Percentiles rank a stretch among this genome's conserved stretches.
These are phyloP conservation scores for Casuarina glauca DNA, from an alignment of 306 rosid species.

Conservation along the genomic window DNA sequence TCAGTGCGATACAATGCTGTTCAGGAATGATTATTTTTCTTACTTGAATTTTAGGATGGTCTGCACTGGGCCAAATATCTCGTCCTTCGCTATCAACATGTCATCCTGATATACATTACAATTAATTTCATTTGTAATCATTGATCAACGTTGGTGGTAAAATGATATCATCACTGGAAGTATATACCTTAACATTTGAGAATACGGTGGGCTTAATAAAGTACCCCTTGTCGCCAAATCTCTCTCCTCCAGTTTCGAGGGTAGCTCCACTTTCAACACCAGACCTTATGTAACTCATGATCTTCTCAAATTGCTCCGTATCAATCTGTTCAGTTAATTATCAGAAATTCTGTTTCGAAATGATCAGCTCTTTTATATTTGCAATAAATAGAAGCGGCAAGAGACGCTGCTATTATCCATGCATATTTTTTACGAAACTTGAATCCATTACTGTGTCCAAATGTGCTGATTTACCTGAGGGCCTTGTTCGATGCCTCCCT, in stretches of 20 bases:
- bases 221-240: constrained; percentile 69
- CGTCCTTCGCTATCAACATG: constrained; percentile 81
- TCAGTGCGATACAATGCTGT: not conserved
- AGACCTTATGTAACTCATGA: constrained; percentile 59
- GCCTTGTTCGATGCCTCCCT: constrained; percentile 82
- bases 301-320: constrained; percentile 37
- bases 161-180: constrained; percentile 12
- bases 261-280: constrained; percentile 82
- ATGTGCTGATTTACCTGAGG: constrained; percentile 70
- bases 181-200: constrained; percentile 70
- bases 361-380: too few species aligned
- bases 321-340: not conserved
- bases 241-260: constrained; percentile 87
- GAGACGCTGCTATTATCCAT: too few species aligned
- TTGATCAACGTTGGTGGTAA: constrained; percentile 5
- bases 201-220: constrained; percentile 87
- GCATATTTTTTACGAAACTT: too few species aligned
- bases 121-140: constrained; percentile 12
- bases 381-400: too few species aligned
- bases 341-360: too few species aligned
- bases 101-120: constrained; percentile 54
- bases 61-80: constrained; percentile 96
- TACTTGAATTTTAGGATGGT: constrained; percentile 80
- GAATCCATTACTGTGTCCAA: too few species aligned
- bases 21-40: constrained; percentile 25